phyloP scores from a whole-genome alignment of 306 rosid species.

The Glycine latifolia region DNA sequence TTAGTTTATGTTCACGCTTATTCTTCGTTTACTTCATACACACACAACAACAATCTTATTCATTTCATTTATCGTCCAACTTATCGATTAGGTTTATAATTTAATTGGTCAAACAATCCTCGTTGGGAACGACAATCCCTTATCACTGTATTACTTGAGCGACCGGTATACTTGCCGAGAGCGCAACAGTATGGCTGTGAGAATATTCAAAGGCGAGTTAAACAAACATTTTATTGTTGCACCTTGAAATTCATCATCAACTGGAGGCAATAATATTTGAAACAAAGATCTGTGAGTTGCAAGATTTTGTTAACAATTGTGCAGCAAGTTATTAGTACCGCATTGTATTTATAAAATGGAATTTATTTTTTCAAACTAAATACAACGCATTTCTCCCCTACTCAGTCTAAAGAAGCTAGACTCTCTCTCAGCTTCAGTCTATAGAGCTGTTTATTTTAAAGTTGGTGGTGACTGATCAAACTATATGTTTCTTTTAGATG shows the following conservation, averaged over 20 bases:
- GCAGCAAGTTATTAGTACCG: neutral
- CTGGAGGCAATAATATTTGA: neutral
- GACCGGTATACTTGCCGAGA: too few relatives aligned
- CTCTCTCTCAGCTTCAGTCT: too few relatives aligned
- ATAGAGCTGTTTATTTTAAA: neutral
- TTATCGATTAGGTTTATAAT: too few relatives aligned
- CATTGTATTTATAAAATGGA: neutral
- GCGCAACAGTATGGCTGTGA: too few relatives aligned
- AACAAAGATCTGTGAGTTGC: neutral
- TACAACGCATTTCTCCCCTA: neutral
- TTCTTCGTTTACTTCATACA: too few relatives aligned
- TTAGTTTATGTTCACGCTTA: too few relatives aligned
- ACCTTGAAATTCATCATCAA: neutral
- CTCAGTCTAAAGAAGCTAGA: too few relatives aligned
- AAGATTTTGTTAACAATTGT: neutral
- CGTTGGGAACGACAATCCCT: too few relatives aligned
- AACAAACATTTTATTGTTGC: neutral
- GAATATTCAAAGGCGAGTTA: neutral
- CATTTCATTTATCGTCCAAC: too few relatives aligned
- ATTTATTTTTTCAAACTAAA: neutral
- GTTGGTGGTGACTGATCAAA: neutral
- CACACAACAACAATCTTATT: too few relatives aligned
- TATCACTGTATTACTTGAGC: too few relatives aligned
- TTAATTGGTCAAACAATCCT: too few relatives aligned
- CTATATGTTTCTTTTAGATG: conserved; percentile 19